Evolutionary conservation across 2,329 filamentous ascomycete species (phyloP).

Genomic region (Septoria linicola): DNA sequence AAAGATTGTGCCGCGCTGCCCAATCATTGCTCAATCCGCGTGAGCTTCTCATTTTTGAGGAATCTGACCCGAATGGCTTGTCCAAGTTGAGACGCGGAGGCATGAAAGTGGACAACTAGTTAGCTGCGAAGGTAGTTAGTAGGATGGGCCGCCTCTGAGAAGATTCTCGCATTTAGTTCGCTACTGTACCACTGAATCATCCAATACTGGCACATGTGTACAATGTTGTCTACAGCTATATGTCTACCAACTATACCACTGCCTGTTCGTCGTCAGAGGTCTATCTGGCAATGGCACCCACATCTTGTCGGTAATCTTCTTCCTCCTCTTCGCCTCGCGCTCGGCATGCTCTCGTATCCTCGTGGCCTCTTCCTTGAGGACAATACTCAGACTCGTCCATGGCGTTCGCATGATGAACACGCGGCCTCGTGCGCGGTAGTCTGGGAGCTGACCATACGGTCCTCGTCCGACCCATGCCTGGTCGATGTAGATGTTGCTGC

Average conservation of each 20-base stretch:
- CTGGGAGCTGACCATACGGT: slow-evolving; percentile 58
- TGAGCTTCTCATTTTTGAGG: too few relatives aligned
- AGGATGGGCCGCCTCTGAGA: too few relatives aligned
- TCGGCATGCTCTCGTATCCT: slow-evolving; percentile 78
- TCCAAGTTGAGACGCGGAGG: too few relatives aligned
- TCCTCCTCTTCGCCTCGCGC: slow-evolving; percentile 69
- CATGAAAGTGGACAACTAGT: neutral
- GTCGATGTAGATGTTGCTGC: slow-evolving; percentile 82
- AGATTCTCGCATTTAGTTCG: too few relatives aligned
- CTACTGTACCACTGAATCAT: too few relatives aligned
- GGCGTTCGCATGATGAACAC: slow-evolving; percentile 68
- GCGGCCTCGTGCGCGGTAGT: slow-evolving; percentile 74
- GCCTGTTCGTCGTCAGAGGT: slow-evolving; percentile 74
- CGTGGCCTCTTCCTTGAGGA: slow-evolving; percentile 93
- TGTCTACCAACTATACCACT: slow-evolving; percentile 89
- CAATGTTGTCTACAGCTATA: neutral
- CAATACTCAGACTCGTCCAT: slow-evolving; percentile 70
- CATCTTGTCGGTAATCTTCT: slow-evolving; percentile 68
- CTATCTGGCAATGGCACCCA: slow-evolving; percentile 89
- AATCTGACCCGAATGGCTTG: too few relatives aligned
- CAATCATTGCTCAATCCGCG: too few relatives aligned
- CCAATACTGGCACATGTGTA: too few relatives aligned
- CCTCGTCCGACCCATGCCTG: slow-evolving; percentile 91
- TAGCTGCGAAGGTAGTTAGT: too few relatives aligned
- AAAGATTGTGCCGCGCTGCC: too few relatives aligned